Evolutionary conservation across 225 moss, liverwort and hornwort species (phyloP).

Genomic region (Bryoerythrophyllum caledonicum): DNA sequence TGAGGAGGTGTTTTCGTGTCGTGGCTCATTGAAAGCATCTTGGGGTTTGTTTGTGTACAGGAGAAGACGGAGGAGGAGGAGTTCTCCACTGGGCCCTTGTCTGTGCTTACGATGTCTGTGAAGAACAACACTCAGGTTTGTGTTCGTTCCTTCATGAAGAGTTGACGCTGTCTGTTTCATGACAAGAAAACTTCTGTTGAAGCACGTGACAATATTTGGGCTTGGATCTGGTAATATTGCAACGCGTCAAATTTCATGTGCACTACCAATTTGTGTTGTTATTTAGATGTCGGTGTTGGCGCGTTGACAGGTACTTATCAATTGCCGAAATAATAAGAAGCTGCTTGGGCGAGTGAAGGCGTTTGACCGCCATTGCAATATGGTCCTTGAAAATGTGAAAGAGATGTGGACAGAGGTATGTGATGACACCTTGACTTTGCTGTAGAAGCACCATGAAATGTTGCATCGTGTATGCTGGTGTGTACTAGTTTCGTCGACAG

Average conservation of each 20-base stretch:
- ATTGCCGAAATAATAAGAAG: conserved; percentile 78
- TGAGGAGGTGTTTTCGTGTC: neutral
- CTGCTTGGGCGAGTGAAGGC: conserved; percentile 75
- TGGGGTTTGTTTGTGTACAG: conserved; percentile 39
- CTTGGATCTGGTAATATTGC: neutral
- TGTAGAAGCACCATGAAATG: neutral
- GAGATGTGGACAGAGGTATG: conserved; percentile 81
- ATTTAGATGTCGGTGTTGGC: neutral
- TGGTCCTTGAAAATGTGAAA: conserved; percentile 66
- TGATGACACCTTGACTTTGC: neutral
- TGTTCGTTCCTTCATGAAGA: neutral
- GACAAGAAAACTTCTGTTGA: neutral
- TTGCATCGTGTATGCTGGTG: neutral
- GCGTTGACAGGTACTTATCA: conserved; percentile 57
- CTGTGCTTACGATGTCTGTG: conserved; percentile 87
- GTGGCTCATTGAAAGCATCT: neutral
- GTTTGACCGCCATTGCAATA: neutral
- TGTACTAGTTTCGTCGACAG: neutral
- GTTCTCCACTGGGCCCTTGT: conserved; percentile 82
- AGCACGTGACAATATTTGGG: neutral
- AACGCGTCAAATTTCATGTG: neutral
- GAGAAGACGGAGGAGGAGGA: conserved; percentile 96
- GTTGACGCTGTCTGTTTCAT: too few relatives aligned
- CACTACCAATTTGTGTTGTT: neutral
- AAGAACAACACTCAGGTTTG: conserved; percentile 91